phyloP scores from a whole-genome alignment of 2,329 filamentous ascomycete genomes.

The Sporothrix sp. region DNA sequence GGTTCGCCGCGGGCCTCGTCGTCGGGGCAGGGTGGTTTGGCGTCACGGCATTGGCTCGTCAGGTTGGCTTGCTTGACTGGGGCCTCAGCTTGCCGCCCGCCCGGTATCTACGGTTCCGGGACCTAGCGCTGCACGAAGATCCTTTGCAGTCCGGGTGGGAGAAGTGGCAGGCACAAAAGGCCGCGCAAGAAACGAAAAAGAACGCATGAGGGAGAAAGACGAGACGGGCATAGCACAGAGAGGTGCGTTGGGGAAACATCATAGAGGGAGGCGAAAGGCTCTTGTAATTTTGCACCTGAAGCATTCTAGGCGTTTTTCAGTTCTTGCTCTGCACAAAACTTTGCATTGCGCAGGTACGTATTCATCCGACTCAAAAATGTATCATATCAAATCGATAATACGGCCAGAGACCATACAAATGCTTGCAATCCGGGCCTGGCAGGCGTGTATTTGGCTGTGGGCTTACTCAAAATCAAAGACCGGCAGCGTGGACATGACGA shows the following conservation, averaged over 20 bases:
- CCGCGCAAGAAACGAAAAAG: slow-evolving; percentile 26
- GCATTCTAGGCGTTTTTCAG: no score
- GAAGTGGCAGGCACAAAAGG: slow-evolving; percentile 60
- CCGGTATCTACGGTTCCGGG: slow-evolving; percentile 62
- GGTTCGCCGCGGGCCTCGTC: slow-evolving; percentile 57
- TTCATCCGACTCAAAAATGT: no score
- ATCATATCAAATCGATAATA: no score
- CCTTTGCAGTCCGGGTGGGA: slow-evolving; percentile 88
- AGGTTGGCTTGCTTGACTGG: slow-evolving; percentile 62
- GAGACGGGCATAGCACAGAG: not conserved
- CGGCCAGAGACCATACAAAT: no score
- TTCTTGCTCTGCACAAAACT: no score
- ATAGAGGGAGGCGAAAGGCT: no score
- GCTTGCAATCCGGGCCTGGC: no score
- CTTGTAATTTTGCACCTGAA: no score
- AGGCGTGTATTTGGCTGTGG: no score
- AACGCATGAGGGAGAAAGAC: slow-evolving; percentile 22
- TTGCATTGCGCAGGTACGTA: no score
- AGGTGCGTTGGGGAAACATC: not conserved
- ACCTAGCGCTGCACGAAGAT: slow-evolving; percentile 81
- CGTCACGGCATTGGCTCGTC: slow-evolving; percentile 56
- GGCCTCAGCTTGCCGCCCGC: slow-evolving; percentile 55
- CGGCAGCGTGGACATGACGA: no score
- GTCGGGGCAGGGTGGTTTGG: slow-evolving; percentile 74
- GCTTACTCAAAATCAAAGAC: no score